Base-by-base conservation (phyloP, 441 rosid species). In the Eutrema salsugineum region DNA sequence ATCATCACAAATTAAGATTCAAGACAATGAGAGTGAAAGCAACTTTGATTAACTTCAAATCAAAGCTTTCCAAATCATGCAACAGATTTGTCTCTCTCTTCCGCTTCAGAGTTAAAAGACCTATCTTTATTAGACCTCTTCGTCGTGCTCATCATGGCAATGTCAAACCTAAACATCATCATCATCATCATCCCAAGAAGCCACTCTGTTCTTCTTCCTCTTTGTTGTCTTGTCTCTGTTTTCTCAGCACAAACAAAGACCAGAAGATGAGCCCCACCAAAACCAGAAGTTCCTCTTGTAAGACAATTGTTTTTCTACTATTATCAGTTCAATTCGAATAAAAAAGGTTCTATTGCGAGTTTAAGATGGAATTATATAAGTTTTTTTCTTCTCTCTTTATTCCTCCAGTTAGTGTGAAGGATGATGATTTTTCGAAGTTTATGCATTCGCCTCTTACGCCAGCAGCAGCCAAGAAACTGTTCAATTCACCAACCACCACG, bases 61-160 rank as follows among this genome's bases (percentile, higher is more conserved):
- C 85, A 76, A 89, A 87, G 91, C 80, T 86, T 86, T 70, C 85
- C n/a, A 79, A 33, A 7, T 85, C 85, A 68, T 84, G 84, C 82
- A 85, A 55, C 71, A 84, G 77, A 53, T 80, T 87, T 42, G 50
- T 81, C 48, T 57, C 47, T 39, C 15, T 40, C 77, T 83, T 89
- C 83, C 80, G 78, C 51, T 79, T 87, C 81, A 79, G 76, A 66
- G 80, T 87, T 62, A 83, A 60, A 70, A 83, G 74, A 73, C 81
- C 83, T 68, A 42, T 83, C 82, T 77, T 83, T 70, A 73, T 79
- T 76, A 82, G 78, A 66, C 66, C 77, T 63, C 77, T 86, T 58
- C 33, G 49, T 42, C 28, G 66, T 20, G 55, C 32, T 8, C 84
- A 61, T 66, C 27, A 67, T 57, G 51, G 15, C 48, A 56, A 59